A percentile compares a stretch with the other conserved stretches of the same genome.
Evolutionary conservation across 441 rosid species (phyloP).

Genomic region (Theobroma grandiflorum): DNA sequence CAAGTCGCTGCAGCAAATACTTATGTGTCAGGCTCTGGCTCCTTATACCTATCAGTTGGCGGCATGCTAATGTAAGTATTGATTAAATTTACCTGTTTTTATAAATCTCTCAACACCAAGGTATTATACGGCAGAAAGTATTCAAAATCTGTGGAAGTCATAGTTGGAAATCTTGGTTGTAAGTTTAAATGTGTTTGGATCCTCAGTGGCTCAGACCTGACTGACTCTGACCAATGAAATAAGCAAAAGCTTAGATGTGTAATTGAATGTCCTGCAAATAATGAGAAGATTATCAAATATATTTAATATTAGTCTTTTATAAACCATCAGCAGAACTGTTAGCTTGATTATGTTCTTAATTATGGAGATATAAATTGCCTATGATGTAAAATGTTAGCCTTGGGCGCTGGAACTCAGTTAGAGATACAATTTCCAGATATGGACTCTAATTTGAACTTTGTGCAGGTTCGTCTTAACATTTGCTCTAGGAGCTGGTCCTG

Average conservation of each 20-base stretch:
- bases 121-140: background rate
- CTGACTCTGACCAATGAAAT: background rate
- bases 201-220: background rate
- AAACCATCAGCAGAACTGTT: background rate
- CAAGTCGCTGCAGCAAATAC: slow-evolving; percentile 80
- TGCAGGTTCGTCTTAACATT: slow-evolving; percentile 74
- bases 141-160: background rate
- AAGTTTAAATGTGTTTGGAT: background rate
- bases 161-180: background rate
- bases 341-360: background rate
- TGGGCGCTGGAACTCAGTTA: background rate
- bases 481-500: slow-evolving; percentile 80
- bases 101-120: background rate
- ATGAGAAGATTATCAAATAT: background rate
- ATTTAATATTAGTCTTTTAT: slow-evolving; percentile 4
- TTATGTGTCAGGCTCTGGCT: slow-evolving; percentile 47
- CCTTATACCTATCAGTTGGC: slow-evolving; percentile 81
- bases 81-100: background rate
- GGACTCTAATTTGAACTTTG: slow-evolving; percentile 2
- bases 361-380: background rate
- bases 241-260: background rate
- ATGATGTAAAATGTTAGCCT: background rate
- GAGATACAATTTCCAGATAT: background rate
- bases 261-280: background rate
- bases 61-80: slow-evolving; percentile 84